phyloP scores from a whole-genome alignment of 2,329 filamentous ascomycete genomes.

The Dryadomyces sulphureus region DNA sequence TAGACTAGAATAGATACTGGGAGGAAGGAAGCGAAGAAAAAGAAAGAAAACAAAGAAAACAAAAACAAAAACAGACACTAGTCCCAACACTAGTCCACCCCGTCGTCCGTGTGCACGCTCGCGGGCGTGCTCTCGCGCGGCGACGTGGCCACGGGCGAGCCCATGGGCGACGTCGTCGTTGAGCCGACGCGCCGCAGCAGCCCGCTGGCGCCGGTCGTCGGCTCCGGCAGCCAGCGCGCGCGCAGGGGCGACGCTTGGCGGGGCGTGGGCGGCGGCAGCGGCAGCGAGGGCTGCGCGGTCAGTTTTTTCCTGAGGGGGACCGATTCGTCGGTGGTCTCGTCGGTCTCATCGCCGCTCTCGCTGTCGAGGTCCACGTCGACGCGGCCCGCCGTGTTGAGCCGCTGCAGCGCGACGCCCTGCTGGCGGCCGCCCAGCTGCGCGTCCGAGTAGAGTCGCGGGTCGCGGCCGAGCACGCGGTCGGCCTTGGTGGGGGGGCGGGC shows the following conservation, averaged over 20 bases:
- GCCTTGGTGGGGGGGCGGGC: constrained; percentile 32
- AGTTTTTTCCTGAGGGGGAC: neutral
- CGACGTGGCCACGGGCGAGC: neutral
- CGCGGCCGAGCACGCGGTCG: constrained; percentile 41
- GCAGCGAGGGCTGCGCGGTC: neutral
- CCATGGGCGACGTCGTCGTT: neutral
- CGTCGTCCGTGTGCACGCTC: constrained; percentile 1
- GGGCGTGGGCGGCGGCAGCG: neutral
- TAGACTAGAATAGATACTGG: neutral
- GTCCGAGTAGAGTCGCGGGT: constrained; percentile 40
- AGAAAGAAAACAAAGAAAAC: neutral
- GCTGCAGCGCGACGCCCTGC: too few relatives aligned
- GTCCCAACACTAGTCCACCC: neutral
- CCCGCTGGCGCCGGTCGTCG: constrained; percentile 4
- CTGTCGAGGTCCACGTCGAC: constrained; percentile 20
- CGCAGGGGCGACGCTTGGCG: constrained; percentile 7
- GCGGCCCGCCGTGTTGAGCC: constrained; percentile 30
- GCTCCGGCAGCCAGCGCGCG: constrained; percentile 9
- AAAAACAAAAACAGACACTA: neutral
- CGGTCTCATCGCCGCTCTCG: neutral
- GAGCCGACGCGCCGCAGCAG: constrained; percentile 2
- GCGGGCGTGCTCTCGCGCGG: neutral
- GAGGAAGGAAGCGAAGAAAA: neutral
- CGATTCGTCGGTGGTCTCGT: constrained; percentile 24
- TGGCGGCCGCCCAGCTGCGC: constrained; percentile 7